These are phyloP conservation scores for Globisporangium canariense DNA, from an alignment of 352 stramenopile genomes.

Conservation along the genomic window DNA sequence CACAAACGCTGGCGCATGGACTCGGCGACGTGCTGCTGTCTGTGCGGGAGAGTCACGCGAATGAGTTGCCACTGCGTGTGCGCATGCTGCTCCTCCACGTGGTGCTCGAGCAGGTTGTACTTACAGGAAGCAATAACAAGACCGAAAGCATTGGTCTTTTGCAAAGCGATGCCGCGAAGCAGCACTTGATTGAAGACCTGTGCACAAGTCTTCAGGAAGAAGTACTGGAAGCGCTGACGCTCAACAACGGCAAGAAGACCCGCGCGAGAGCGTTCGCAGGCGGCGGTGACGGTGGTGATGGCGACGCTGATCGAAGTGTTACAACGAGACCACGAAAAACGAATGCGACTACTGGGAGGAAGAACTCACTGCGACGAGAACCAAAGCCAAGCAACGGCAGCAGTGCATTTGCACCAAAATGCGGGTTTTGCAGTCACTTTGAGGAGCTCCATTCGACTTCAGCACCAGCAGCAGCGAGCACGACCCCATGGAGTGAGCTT, in stretches of 20 bases:
- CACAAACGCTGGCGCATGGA: slow-evolving; percentile 3
- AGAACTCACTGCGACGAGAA: not conserved
- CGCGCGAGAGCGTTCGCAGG: not conserved
- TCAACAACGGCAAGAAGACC: slow-evolving; percentile 1
- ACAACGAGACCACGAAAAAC: not conserved
- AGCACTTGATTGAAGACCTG: slow-evolving; percentile 31
- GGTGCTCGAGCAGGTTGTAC: slow-evolving; percentile 5
- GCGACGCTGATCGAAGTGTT: not conserved
- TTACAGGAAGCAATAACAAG: not conserved
- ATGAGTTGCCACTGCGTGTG: slow-evolving; percentile 22
- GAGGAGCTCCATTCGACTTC: not conserved
- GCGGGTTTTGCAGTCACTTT: slow-evolving; percentile 8
- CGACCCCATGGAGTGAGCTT: slow-evolving; percentile 8
- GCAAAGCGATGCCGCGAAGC: not conserved
- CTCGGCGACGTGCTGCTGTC: slow-evolving; percentile 16
- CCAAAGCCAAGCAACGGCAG: not conserved
- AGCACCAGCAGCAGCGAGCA: too few relatives aligned
- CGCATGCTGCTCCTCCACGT: slow-evolving; percentile 18
- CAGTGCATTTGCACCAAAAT: not conserved
- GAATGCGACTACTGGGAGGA: too few relatives aligned
- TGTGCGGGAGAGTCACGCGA: not conserved
- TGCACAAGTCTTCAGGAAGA: slow-evolving; percentile 42
- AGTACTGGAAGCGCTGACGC: slow-evolving; percentile 28
- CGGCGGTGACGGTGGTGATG: not conserved
- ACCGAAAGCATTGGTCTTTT: not conserved